Base-by-base conservation (phyloP, 2,329 filamentous ascomycete genomes). In the Colletotrichum karsti region DNA sequence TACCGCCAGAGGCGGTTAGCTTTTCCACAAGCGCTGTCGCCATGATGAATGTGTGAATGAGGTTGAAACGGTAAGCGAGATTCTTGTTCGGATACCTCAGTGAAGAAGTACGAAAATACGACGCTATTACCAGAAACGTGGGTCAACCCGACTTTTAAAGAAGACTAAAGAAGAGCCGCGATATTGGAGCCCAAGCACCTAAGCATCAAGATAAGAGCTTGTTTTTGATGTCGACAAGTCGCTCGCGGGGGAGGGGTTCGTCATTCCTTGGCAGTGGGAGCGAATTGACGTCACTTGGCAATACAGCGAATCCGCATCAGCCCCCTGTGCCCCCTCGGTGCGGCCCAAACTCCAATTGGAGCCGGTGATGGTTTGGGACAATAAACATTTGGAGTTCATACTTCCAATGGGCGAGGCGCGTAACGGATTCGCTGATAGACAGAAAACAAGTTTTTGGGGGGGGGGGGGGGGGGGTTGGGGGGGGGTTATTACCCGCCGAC, bases 1-100 rank as follows among this genome's bases (percentile, higher is more conserved):
- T 70, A n/a, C 77, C 79, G 18, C 80, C 79, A 54, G 80, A 80
- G 15, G 80, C 79, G 5, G 79, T 81, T 61, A 84, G 66, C 35
- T 73, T 79, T 10, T 83, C 76, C 15, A 81, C 71, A 22, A 84
- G 76, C 30, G 50, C 26, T 53, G 74, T 73, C 12, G 79, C 68
- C 76, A 79, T 79, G 12, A 6, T 61, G 48, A 48, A 8, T 1
- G 13, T 35, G 4, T 44, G 33, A 20, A 55, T 37, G 28, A 55
- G 35, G 13, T 13, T 12, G n/a, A 35, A 18, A 42, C 6, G 4
- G 33, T 18, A n/a, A n/a, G n/a, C n/a, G n/a, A n/a, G n/a, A n/a
- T n/a, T n/a, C n/a, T n/a, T 7, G 10, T 26, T n/a, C 5, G 0
- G 15, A 7, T 4, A 35, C 3, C 15, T 50, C 46, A 50, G 28